Percentiles rank a stretch among this genome's conserved stretches.
Conservation (phyloP, 2,329 filamentous ascomycete species). For the Saccharata proteae region DNA sequence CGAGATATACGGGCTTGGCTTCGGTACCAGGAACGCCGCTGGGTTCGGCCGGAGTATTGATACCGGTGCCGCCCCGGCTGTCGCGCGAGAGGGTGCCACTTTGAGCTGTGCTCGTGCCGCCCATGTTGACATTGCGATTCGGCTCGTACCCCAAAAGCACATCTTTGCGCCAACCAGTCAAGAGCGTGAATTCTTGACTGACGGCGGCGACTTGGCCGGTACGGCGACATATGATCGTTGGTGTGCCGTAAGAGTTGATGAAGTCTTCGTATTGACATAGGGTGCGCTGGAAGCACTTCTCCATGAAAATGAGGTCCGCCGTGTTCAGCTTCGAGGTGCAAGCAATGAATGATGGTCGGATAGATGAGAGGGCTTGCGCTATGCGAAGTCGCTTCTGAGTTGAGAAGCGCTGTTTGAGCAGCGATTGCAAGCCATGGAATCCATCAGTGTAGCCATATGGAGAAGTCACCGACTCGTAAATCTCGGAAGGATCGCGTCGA, state of each 20-base stretch:
- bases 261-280: conserved; percentile 89
- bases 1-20: conserved; percentile 73
- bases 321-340: conserved; percentile 80
- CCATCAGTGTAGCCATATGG: conserved; percentile 85
- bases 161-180: conserved; percentile 89
- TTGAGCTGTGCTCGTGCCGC: conserved; percentile 31
- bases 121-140: conserved; percentile 77
- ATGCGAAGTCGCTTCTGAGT: conserved; percentile 68
- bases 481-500: conserved; percentile 61
- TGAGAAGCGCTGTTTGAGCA: conserved; percentile 67
- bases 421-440: conserved; percentile 77
- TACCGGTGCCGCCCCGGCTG: conserved; percentile 32
- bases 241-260: conserved; percentile 75
- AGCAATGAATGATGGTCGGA: conserved; percentile 85
- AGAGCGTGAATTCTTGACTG: conserved; percentile 90
- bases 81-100: conserved; percentile 26
- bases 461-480: conserved; percentile 81
- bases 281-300: conserved; percentile 89
- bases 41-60: conserved; percentile 33
- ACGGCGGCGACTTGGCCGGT: conserved; percentile 92
- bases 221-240: conserved; percentile 80
- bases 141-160: conserved; percentile 77
- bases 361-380: conserved; percentile 75
- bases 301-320: conserved; percentile 91
- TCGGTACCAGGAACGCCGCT: conserved; percentile 14